phyloP scores from a whole-genome alignment of 1,284 basidiomycete species.

The Marasmius fiardii region DNA sequence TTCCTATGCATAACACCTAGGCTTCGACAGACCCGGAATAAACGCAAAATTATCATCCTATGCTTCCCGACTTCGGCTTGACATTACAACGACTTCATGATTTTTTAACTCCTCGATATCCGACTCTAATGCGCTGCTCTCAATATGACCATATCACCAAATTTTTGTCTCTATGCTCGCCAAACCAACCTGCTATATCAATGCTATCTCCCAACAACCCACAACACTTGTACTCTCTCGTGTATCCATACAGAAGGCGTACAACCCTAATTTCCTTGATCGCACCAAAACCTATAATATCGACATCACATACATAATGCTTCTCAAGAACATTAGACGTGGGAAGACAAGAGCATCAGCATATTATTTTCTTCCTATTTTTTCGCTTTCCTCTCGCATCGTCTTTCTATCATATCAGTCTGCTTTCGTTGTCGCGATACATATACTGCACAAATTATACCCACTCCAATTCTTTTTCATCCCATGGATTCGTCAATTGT shows the following conservation, averaged over 20 bases:
- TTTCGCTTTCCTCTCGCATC: constrained; percentile 39
- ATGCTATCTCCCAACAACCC: constrained; percentile 7
- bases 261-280: constrained; percentile 19
- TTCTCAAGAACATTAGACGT: constrained; percentile 20
- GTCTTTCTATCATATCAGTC: constrained; percentile 38
- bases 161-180: constrained; percentile 51
- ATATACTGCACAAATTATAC: constrained; percentile 23
- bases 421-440: constrained; percentile 53
- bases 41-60: constrained; percentile 6
- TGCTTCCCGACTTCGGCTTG: constrained; percentile 2
- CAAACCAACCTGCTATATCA: constrained; percentile 49
- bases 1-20: constrained; percentile 1
- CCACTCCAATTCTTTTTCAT: constrained; percentile 1
- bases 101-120: constrained; percentile 20
- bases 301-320: constrained; percentile 10
- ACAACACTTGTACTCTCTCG: constrained; percentile 9
- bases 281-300: constrained; percentile 4
- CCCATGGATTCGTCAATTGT: constrained; percentile 7
- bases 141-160: constrained; percentile 23
- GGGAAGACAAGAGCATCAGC: constrained; percentile 29
- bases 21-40: constrained; percentile 11
- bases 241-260: constrained; percentile 15
- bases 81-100: constrained; percentile 12
- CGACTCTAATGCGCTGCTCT: constrained; percentile 59
- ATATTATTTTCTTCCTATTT: constrained; percentile 22